Evolutionary conservation across 2,329 filamentous ascomycete genomes (phyloP), one percentile per base, ranked within the genome.

Genomic region (Allantophomopsis cytisporea): DNA sequence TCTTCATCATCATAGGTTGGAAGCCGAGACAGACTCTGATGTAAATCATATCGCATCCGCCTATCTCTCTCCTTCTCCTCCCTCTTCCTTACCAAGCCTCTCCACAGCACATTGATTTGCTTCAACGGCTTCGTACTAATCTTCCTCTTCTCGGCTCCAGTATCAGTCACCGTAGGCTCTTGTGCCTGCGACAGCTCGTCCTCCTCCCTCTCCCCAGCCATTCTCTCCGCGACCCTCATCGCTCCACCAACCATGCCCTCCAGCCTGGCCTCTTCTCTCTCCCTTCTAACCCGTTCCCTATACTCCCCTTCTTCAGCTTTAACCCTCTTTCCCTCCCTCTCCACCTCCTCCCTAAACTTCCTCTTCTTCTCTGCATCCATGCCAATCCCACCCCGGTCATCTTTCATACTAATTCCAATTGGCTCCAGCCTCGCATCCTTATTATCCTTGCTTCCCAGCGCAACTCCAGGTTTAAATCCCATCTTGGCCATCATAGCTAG

Each of bases 401-500:
- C 82, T 57, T 91, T 93, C 53, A 93, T 61, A 42, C 70, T 68
- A 37, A 94, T 66, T 28, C 73, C 68, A 42, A 98, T 75, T 1
- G 91, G 91, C 56, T 93, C 84, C 2, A 73, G 66, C 49, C 46
- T 50, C 52, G 52, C 51, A 11, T 50, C 51, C n/a, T 54, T 44
- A 18, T 61, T 60, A 7, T 62, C 61, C n/a, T 67, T 64, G 49
- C 72, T 76, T 1, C 91, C 91, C 3, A 96, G 65, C 0, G 77
- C 71, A 30, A 75, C 76, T 17, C 88, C 87, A 15, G 74, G 66
- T 42, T 76, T 80, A 63, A 93, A 98, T 1, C 91, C 91, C 69
- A 98, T 84, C 60, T 85, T 89, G 16, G 85, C 81, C 88, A 98
- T 94, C 86, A 98, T 95, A 47, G 84, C 77, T 45, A 93, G 76